These are phyloP conservation scores for Coniferiporia weirii DNA, from an alignment of 1,284 basidiomycete genomes.

Conservation along the genomic window DNA sequence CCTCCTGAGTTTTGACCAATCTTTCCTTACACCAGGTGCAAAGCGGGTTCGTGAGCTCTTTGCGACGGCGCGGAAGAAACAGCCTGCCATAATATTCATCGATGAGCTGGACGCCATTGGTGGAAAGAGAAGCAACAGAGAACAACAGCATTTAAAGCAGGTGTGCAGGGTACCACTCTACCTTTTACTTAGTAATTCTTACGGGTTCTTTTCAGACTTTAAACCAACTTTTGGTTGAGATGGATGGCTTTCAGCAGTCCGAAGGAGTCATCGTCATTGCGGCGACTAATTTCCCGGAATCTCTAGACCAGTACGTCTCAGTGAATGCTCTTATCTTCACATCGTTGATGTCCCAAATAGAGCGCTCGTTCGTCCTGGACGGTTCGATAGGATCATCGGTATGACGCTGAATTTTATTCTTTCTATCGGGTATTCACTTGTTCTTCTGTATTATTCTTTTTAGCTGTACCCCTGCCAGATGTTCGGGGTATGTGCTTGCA, in stretches of 20 bases:
- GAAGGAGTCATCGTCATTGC: slow-evolving; percentile 93
- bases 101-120: slow-evolving; percentile 93
- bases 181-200: neutral
- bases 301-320: slow-evolving; percentile 70
- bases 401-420: neutral
- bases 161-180: slow-evolving; percentile 14
- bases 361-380: slow-evolving; percentile 87
- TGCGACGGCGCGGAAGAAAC: slow-evolving; percentile 88
- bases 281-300: slow-evolving; percentile 93
- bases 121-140: slow-evolving; percentile 84
- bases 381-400: slow-evolving; percentile 83
- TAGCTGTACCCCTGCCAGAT: slow-evolving; percentile 82
- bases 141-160: slow-evolving; percentile 87
- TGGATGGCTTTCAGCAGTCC: slow-evolving; percentile 89
- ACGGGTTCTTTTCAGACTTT: slow-evolving; percentile 50
- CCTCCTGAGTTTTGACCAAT: neutral
- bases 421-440: neutral
- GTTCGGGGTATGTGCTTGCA: slow-evolving; percentile 44
- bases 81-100: slow-evolving; percentile 94
- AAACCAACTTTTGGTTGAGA: slow-evolving; percentile 91
- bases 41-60: slow-evolving; percentile 97
- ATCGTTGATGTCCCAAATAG: slow-evolving; percentile 35
- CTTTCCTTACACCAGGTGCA: slow-evolving; percentile 42
- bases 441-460: neutral
- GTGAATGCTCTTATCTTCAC: slow-evolving; percentile 1